Base-by-base conservation (phyloP, 108 stramenopile species). In the Fistulifera solaris region DNA sequence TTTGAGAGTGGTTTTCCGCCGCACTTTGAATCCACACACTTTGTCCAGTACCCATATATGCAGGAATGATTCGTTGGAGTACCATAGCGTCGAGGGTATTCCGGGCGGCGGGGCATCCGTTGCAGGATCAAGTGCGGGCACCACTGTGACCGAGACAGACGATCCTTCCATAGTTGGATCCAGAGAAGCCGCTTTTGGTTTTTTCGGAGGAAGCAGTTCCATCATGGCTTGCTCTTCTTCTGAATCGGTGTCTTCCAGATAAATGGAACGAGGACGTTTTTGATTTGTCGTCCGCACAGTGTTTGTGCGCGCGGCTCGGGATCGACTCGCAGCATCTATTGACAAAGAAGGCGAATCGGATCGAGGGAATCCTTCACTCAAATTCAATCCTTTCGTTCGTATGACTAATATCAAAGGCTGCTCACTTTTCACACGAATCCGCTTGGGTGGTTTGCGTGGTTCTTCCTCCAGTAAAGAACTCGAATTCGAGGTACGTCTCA, bases 11-110 rank as follows among this genome's bases (percentile, higher is more conserved):
- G 46, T 44, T 51, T 59, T 27, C 41, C 49, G 19, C 25, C 89
- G 63, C 13, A 71, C 74, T 56, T 81, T 92, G 81, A 79, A 92
- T 2, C 71, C 85, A 2, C 83, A 43, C 51, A 87, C 70, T 61
- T 92, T 92, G 44, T 92, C 89, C 46, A 92, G 41, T 0, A 87
- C 89, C 59, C 76, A 92, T 14, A 85, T 70, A 54, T 85, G 70
- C 16, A 78, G 48, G 51, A 85, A 80, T 0, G 44, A 35, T 67
- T 92, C 89, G 45, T 75, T 67, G 13, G 85, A 86, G 54, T 92
- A 87, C 89, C 89, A 92, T 12, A 92, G 67, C 21, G 80, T 73
- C 17, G 68, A 31, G 27, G 87, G 57, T 1, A 55, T 56, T 1
- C 86, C 85, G 8, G 81, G 63, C 22, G 85, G 89, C 24, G 89